Percentiles rank a stretch among this genome's conserved stretches.
These are phyloP conservation scores for Penicillium sp. DNA, from an alignment of 2,329 filamentous ascomycete species.

Conservation along the genomic window DNA sequence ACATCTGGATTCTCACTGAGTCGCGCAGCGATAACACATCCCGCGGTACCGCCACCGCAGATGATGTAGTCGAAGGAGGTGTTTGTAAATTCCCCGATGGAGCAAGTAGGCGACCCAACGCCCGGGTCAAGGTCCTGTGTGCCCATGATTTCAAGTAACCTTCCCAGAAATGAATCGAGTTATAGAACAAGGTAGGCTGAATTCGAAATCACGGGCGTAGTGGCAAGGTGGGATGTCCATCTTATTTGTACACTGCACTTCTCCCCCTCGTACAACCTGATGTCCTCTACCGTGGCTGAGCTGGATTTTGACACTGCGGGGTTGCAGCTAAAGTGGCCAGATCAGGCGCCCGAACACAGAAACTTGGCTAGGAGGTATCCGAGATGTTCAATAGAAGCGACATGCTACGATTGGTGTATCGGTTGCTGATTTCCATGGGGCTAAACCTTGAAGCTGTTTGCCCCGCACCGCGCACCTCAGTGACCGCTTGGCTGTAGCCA, in stretches of 20 bases:
- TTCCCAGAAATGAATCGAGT: neutral
- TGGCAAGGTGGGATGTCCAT: neutral
- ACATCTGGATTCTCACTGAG: constrained; percentile 47
- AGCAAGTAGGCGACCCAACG: constrained; percentile 8
- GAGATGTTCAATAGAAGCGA: neutral
- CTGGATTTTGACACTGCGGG: neutral
- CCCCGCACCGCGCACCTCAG: neutral
- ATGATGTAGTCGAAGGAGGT: constrained; percentile 40
- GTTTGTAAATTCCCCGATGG: constrained; percentile 13
- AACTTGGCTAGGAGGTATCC: neutral
- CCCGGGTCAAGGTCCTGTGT: neutral
- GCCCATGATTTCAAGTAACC: neutral
- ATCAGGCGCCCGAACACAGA: neutral
- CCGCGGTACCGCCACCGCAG: constrained; percentile 58
- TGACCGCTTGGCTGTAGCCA: neutral
- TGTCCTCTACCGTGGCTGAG: neutral
- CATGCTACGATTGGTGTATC: neutral
- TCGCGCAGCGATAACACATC: constrained; percentile 45
- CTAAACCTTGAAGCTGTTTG: neutral
- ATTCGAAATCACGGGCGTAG: neutral
- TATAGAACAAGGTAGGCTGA: neutral
- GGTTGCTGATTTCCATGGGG: neutral
- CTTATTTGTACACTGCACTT: neutral
- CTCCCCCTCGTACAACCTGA: neutral
- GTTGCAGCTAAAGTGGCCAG: neutral